Evolutionary conservation across 495 filamentous ascomycete species (phyloP).

Genomic region (Penicillium pulvis): DNA sequence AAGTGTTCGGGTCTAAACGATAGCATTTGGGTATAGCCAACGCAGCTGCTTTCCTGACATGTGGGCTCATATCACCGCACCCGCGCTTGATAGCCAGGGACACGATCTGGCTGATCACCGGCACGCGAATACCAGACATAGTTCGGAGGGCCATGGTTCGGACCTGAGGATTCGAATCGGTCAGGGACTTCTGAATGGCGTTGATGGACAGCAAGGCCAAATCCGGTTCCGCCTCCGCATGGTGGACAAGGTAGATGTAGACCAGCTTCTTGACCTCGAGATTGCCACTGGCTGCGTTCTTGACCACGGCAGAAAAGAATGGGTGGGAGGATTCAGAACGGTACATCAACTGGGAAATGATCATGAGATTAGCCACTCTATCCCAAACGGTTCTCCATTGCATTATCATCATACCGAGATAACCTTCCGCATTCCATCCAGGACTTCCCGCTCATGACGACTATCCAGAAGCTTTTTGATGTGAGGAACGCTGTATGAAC

Average conservation of each 20-base stretch:
- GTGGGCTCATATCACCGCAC: constrained; percentile 87
- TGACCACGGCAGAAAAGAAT: constrained; percentile 93
- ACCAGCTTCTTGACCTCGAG: constrained; percentile 96
- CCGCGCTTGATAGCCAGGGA: constrained; percentile 92
- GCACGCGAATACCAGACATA: constrained; percentile 94
- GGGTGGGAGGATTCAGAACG: constrained; percentile 76
- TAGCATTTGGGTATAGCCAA: constrained; percentile 98
- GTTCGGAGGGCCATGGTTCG: constrained; percentile 88
- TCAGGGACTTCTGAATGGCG: constrained; percentile 95
- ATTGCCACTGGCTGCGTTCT: constrained; percentile 89
- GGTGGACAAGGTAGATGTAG: constrained; percentile 94
- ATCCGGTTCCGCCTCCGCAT: constrained; percentile 94
- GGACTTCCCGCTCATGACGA: constrained; percentile 86
- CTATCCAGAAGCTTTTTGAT: constrained; percentile 95
- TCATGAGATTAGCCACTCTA: constrained; percentile 24
- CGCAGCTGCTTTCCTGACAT: constrained; percentile 90
- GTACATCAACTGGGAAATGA: constrained; percentile 79
- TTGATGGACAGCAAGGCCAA: constrained; percentile 96
- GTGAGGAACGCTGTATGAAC: constrained; percentile 57
- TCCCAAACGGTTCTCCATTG: neutral
- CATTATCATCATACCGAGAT: constrained; percentile 66
- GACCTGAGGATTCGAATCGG: constrained; percentile 85
- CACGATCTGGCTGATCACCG: constrained; percentile 99
- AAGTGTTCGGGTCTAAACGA: constrained; percentile 81
- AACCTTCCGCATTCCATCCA: constrained; percentile 88